These are phyloP conservation scores for Aureobasidium sp. DNA, from an alignment of 2,329 filamentous ascomycete species.

Conservation along the genomic window DNA sequence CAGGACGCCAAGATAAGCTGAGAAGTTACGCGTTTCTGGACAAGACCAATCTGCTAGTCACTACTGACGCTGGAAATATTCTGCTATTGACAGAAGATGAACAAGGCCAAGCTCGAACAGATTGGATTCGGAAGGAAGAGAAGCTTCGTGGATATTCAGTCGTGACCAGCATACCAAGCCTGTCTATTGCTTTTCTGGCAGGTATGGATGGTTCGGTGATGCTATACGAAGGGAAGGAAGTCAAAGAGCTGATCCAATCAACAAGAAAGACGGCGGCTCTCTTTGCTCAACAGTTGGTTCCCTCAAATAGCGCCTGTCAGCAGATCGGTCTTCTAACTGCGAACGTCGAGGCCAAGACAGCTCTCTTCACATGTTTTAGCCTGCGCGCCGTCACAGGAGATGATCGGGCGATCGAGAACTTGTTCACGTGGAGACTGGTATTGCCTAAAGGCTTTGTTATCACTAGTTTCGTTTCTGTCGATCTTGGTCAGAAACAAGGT, in stretches of 20 bases:
- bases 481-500: background rate
- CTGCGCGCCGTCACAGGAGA: background rate
- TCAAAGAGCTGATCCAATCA: slow-evolving; percentile 23
- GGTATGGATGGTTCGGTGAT: slow-evolving; percentile 37
- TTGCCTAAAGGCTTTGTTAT: slow-evolving; percentile 40
- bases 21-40: slow-evolving; percentile 57
- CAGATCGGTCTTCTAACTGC: slow-evolving; percentile 28
- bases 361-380: slow-evolving; percentile 13
- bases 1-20: slow-evolving; percentile 36
- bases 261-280: slow-evolving; percentile 34
- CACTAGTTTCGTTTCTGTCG: slow-evolving; percentile 36
- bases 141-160: slow-evolving; percentile 43
- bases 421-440: slow-evolving; percentile 4
- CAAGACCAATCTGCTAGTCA: slow-evolving; percentile 46
- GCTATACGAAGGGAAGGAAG: slow-evolving; percentile 22
- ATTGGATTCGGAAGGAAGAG: slow-evolving; percentile 24
- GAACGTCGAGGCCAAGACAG: slow-evolving; percentile 27
- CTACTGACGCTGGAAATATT: slow-evolving; percentile 50
- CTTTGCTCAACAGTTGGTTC: slow-evolving; percentile 20
- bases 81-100: slow-evolving; percentile 29
- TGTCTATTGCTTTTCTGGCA: slow-evolving; percentile 36
- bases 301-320: background rate
- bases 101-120: slow-evolving; percentile 16
- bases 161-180: slow-evolving; percentile 28
- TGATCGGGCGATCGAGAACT: background rate